Evolutionary conservation across 495 filamentous ascomycete genomes (phyloP).

Genomic region (Hypoxylon crocopeplum): DNA sequence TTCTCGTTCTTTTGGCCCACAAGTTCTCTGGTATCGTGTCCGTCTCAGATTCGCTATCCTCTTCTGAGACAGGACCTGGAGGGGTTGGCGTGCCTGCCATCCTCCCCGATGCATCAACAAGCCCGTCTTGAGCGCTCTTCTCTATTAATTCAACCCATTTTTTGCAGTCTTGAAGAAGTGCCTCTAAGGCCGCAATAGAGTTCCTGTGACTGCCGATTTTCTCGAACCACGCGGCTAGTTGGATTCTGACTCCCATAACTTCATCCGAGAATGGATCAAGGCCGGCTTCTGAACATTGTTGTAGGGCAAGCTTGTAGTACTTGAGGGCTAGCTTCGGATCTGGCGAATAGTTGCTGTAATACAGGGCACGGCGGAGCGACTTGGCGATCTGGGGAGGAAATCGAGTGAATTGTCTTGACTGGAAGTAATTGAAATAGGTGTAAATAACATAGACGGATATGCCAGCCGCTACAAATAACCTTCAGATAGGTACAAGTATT

Average conservation of each 20-base stretch:
- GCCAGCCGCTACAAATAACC: slow-evolving; percentile 56
- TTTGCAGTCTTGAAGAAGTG: slow-evolving; percentile 64
- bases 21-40: slow-evolving; percentile 47
- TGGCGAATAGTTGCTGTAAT: slow-evolving; percentile 77
- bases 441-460: slow-evolving; percentile 64
- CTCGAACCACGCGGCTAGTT: slow-evolving; percentile 79
- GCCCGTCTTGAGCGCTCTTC: slow-evolving; percentile 58
- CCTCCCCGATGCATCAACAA: slow-evolving; percentile 40
- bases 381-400: slow-evolving; percentile 83
- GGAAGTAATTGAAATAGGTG: slow-evolving; percentile 73
- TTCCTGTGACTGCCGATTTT: slow-evolving; percentile 68
- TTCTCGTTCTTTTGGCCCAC: slow-evolving; percentile 69
- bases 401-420: slow-evolving; percentile 59
- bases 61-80: slow-evolving; percentile 27
- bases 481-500: slow-evolving; percentile 19
- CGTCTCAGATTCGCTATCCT: slow-evolving; percentile 38
- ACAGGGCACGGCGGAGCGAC: slow-evolving; percentile 82
- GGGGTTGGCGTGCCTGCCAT: slow-evolving; percentile 27
- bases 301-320: slow-evolving; percentile 79
- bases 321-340: slow-evolving; percentile 77
- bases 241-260: slow-evolving; percentile 85
- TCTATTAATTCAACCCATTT: slow-evolving; percentile 67
- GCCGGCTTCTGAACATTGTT: slow-evolving; percentile 68
- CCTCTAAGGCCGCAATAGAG: slow-evolving; percentile 77
- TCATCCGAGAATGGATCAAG: slow-evolving; percentile 92